A percentile compares a stretch with the other conserved stretches of the same genome.
phyloP scores from a whole-genome alignment of 2,329 filamentous ascomycete species.

The Fusarium armeniacum region DNA sequence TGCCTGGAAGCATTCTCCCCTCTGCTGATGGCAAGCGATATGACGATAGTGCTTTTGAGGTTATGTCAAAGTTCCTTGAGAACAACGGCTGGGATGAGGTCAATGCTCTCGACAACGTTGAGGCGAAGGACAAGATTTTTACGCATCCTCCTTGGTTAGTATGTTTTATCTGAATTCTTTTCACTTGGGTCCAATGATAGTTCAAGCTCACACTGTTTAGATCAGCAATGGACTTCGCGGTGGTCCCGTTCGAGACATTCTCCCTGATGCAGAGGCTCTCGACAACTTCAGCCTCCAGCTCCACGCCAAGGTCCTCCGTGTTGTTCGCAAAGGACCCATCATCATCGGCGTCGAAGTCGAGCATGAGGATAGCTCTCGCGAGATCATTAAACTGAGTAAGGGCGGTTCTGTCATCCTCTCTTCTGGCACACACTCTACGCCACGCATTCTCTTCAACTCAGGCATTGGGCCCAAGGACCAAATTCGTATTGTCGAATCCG shows the following conservation, averaged over 20 bases:
- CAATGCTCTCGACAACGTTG: conserved; percentile 69
- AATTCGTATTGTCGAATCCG: conserved; percentile 60
- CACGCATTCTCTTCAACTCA: conserved; percentile 72
- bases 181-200: not conserved
- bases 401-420: conserved; percentile 75
- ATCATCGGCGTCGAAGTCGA: conserved; percentile 77
- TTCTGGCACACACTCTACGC: conserved; percentile 75
- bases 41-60: conserved; percentile 73
- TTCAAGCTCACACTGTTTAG: conserved; percentile 54
- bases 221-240: conserved; percentile 75
- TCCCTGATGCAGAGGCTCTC: conserved; percentile 70
- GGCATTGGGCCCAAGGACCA: conserved; percentile 76
- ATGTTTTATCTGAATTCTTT: not conserved
- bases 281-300: conserved; percentile 75
- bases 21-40: conserved; percentile 77
- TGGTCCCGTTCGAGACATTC: conserved; percentile 78
- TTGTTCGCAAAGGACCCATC: conserved; percentile 73
- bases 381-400: conserved; percentile 72
- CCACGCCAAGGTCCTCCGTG: conserved; percentile 73
- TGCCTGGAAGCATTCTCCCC: conserved; percentile 66
- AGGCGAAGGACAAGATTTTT: conserved; percentile 74
- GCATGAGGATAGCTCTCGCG: conserved; percentile 62
- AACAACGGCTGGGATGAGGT: conserved; percentile 73
- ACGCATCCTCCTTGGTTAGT: conserved; percentile 72
- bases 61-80: conserved; percentile 70